Base-by-base conservation (phyloP, 495 filamentous ascomycete species). In the Aspergillus indologenus region DNA sequence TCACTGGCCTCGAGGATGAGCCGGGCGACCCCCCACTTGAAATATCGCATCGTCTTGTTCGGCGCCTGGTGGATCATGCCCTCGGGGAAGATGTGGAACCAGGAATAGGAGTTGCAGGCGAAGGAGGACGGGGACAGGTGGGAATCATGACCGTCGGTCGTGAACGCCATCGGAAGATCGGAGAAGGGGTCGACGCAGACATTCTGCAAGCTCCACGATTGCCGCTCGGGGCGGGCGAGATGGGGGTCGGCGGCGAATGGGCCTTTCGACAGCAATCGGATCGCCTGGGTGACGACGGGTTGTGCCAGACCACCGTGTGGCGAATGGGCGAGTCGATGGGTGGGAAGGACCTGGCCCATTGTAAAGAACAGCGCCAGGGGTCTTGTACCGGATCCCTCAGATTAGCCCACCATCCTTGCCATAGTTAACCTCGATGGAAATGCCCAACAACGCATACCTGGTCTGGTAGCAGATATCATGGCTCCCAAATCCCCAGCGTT, bases 81-180 rank as follows among this genome's bases (percentile, higher is more conserved):
- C 72, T 98, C 94, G 40, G 94, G 94, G 74, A 97, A 98, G 45
- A 98, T 88, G 73, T 98, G 94, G 2, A 98, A 76, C 94, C 93
- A 97, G 43, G 81, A 79, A 71, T 89, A 77, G 3, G 85, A 84
- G 59, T 82, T 78, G 66, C 73, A 80, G 21, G 76, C 60, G 75
- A 85, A 93, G 50, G 84, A 87, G 15, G 77, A 75, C 0, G 84
- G 75, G 0, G 76, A 68, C n/a, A 80, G 72, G 40, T 81, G 75
- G 3, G 81, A 84, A 65, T 90, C 87, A 17, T 79, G 70, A 40
- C 84, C 72, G 40, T 81, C 76, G 8, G 83, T 80, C 17, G 78
- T 78, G 40, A 69, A 77, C 15, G 78, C 73, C 55, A 81, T 75
- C 4, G 74, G 75, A 20, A 75, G 69, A 20, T 77, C 71, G 20